Evolutionary conservation across 768 basidiomycete genomes (phyloP), one percentile per base, ranked within the genome.

Genomic region (Auricularia heimuer): DNA sequence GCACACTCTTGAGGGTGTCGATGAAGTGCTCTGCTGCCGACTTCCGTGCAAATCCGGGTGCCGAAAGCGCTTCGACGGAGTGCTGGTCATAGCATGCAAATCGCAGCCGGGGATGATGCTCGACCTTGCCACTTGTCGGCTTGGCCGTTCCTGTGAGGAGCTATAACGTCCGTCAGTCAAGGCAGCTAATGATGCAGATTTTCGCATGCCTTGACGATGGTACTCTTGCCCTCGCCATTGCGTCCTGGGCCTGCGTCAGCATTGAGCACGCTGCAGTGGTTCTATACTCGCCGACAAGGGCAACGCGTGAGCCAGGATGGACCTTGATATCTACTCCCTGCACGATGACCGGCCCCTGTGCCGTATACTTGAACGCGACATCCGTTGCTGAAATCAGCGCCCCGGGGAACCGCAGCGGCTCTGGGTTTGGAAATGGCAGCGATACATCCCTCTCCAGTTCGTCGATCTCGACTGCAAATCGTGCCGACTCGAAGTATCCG

Each of bases 1-100:
- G 72, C 44, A 61, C 69, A 65, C 12, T 62, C 42, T 68, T 67
- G 24, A 72, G 65, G 21, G 68, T 42, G 18, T 70, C 65, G 3
- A 71, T 61, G 63, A 76, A 74, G 64, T 74, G 68, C n/a, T 65
- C 64, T 11, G 77, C 68, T 4, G 77, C 73, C 29, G 77, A 69
- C 24, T 67, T 68, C 21, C 68, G 65, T 54, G 65, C 71, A 62
- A 70, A 70, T 1, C 71, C 67, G 35, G 77, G 63, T 0, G 73
- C 70, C 10, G 80, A 75, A 3, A 86, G 76, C 47, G 79, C 77
- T 67, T 87, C 85, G 14, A 88, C 85, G 0, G 80, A 78, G 70
- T 86, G 83, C 69, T 89, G 86, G 0, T 80, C 80, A 69, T 84
- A 89, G 73, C 85, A 85, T 1, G 83, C 84, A 44, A 88, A 81